Evolutionary conservation across 1,139 yeast genomes (phyloP).

Genomic region (Taphrina betulina): DNA sequence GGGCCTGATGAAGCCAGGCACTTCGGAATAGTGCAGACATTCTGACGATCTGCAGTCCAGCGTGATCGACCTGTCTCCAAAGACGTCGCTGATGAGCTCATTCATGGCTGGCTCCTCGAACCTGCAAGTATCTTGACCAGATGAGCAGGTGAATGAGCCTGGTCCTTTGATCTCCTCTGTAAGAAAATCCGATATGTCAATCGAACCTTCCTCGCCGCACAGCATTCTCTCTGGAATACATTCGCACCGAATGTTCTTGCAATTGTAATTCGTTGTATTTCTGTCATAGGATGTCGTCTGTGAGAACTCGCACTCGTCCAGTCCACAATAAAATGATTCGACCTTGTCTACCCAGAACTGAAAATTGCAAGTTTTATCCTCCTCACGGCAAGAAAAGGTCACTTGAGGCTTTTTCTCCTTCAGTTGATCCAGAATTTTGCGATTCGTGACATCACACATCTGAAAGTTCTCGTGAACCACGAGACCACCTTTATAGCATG

Average conservation of each 20-base stretch:
- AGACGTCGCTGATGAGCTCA: conserved; percentile 79
- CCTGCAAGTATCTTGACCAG: conserved; percentile 58
- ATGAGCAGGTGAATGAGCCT: conserved; percentile 82
- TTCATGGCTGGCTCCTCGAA: conserved; percentile 97
- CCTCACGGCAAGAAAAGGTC: conserved; percentile 79
- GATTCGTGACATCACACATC: conserved; percentile 83
- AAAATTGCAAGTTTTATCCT: conserved; percentile 69
- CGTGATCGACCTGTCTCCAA: conserved; percentile 88
- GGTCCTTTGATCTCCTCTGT: conserved; percentile 90
- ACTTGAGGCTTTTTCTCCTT: conserved; percentile 85
- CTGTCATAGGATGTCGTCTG: conserved; percentile 11
- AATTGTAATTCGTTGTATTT: conserved; percentile 65
- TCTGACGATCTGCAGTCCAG: conserved; percentile 80
- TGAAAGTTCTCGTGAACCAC: conserved; percentile 78
- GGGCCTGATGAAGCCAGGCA: conserved; percentile 84
- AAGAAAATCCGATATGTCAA: conserved; percentile 88
- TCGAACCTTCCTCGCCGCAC: conserved; percentile 91
- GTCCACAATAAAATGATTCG: conserved; percentile 87
- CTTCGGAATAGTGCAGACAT: conserved; percentile 85
- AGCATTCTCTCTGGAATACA: conserved; percentile 91
- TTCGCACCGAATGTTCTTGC: conserved; percentile 73
- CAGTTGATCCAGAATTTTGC: conserved; percentile 76
- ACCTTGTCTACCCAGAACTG: conserved; percentile 93
- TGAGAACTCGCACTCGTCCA: conserved; percentile 63
- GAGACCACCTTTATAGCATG: conserved; percentile 87